phyloP scores from a whole-genome alignment of 495 filamentous ascomycete genomes.

The Letharia lupina region DNA sequence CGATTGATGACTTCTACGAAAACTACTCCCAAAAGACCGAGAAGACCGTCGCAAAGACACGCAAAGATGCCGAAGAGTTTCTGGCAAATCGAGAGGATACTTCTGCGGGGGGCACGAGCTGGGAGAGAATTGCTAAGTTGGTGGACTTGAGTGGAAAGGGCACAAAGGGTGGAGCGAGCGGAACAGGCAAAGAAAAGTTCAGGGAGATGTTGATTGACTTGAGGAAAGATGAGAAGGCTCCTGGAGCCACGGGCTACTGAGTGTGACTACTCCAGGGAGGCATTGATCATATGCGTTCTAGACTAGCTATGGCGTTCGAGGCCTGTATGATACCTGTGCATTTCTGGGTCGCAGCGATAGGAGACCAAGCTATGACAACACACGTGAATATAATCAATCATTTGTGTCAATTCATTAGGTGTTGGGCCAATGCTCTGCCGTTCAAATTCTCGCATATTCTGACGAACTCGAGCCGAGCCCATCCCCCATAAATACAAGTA shows the following conservation, averaged over 20 bases:
- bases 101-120: constrained; percentile 86
- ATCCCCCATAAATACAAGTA: neutral
- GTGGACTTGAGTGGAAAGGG: constrained; percentile 96
- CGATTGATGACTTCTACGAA: constrained; percentile 98
- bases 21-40: constrained; percentile 98
- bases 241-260: constrained; percentile 63
- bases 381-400: neutral
- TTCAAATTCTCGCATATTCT: constrained; percentile 7
- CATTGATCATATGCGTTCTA: neutral
- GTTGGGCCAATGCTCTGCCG: neutral
- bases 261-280: neutral
- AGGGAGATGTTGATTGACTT: constrained; percentile 82
- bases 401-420: neutral
- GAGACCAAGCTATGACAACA: neutral
- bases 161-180: constrained; percentile 68
- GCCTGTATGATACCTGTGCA: constrained; percentile 9
- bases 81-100: constrained; percentile 82
- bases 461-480: neutral
- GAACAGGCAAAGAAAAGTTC: constrained; percentile 90
- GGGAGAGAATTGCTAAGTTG: constrained; percentile 95
- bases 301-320: constrained; percentile 13
- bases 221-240: constrained; percentile 89
- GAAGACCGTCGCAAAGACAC: constrained; percentile 75
- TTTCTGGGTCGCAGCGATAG: neutral
- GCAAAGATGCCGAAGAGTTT: constrained; percentile 91